Evolutionary conservation across 495 filamentous ascomycete species (phyloP).

Genomic region (Talaromyces nanjingensis): DNA sequence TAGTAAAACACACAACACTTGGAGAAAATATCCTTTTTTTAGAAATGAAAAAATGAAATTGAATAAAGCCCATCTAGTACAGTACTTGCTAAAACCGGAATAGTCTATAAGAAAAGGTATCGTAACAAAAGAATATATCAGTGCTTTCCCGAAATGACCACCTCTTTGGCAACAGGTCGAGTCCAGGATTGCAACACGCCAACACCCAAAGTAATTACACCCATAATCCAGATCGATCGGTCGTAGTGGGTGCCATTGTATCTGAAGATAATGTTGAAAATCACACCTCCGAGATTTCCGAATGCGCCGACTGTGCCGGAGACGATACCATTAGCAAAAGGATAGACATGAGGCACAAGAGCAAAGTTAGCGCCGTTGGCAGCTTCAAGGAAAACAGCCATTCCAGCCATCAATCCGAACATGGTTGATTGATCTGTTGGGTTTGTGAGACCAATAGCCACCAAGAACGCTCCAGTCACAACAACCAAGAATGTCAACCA

Average conservation of each 20-base stretch:
- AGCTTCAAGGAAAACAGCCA: constrained; percentile 79
- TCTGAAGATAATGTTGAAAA: constrained; percentile 82
- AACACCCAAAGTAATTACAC: constrained; percentile 62
- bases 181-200: constrained; percentile 68
- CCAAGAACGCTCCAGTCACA: constrained; percentile 56
- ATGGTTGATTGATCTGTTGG: constrained; percentile 53
- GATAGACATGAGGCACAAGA: constrained; percentile 77
- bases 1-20: too few relatives aligned
- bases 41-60: background rate
- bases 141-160: background rate
- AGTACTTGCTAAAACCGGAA: background rate
- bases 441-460: constrained; percentile 64
- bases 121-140: background rate
- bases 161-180: constrained; percentile 39
- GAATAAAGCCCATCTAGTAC: background rate
- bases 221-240: constrained; percentile 73
- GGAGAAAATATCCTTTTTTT: too few relatives aligned
- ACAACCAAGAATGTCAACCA: constrained; percentile 58
- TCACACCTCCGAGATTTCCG: constrained; percentile 79
- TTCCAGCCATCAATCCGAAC: constrained; percentile 66
- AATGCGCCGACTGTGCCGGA: constrained; percentile 70
- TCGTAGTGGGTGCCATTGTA: constrained; percentile 62
- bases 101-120: background rate
- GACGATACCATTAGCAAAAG: constrained; percentile 67
- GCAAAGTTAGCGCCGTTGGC: constrained; percentile 83